Base-by-base conservation (phyloP, 352 stramenopile species). In the Pythium vanterpoolii region DNA sequence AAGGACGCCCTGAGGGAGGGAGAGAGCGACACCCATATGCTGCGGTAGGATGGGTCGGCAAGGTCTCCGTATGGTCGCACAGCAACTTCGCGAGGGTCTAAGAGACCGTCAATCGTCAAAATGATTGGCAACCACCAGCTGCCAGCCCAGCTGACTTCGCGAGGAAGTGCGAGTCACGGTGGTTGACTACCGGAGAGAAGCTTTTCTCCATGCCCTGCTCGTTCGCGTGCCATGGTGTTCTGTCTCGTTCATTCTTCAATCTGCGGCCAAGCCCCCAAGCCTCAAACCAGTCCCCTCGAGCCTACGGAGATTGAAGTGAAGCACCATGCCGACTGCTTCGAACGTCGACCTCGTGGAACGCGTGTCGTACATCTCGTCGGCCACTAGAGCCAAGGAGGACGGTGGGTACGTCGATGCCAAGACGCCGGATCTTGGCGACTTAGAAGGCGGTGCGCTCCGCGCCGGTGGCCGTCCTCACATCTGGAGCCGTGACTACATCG, bases 291-390 rank as follows among this genome's bases (percentile, higher is more conserved):
- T 38, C 33, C 33, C 33, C 33, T 18, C 18, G 23, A 30, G 2
- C 43, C 7, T 10, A 34, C 23, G 43, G 10, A 50, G 28, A 30
- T 9, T 27, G 19, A 50, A 50, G 43, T 27, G 19, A 50, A 50
- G 43, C 16, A 18, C 43, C 43, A 50, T 50, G 43, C 43, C 43
- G 3, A 24, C 38, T 19, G 23, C 38, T 5, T 45, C 38, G 38
- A 10, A 50, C 43, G 43, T 24, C 10, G 43, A 50, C 23, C 43
- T 50, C 43, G 43, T 33, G 2, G 43, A 50, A 24, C 43, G 43
- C 7, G 43, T 50, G 0, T 50, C 43, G 43, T 50, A 50, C 43
- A 50, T 50, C 43, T 50, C 43, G 43, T 50, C 43, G 43, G 43
- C 43, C 24, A 34, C 43, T 24, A 50, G 34, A 24, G 43, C 23